Evolutionary conservation across 768 basidiomycete genomes (phyloP), one percentile per base, ranked within the genome.

Genomic region (Tricholoma matsutake): DNA sequence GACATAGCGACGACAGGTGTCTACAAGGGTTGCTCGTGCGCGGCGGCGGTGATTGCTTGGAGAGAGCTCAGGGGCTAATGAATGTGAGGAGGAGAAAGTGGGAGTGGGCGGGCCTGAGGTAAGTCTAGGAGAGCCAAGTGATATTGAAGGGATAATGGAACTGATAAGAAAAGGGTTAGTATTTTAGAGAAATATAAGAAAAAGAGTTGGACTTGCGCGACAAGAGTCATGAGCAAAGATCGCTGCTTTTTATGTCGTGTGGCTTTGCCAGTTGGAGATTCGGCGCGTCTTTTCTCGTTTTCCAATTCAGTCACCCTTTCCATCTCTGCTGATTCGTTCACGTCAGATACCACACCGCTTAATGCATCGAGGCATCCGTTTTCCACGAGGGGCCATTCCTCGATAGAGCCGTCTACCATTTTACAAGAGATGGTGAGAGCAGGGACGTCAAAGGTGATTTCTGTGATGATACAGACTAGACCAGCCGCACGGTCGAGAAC

Each of bases 151-250:
- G 47, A 72, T 66, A 11, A 72, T 67, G 22, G 70, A 67, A 25
- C 71, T 71, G 34, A 1, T 1, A 60, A 59, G 63, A 18, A 64
- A n/a, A n/a, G 54, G 3, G 34, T 63, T n/a, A 65, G 58, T 6
- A 20, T 69, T 63, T 32, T 71, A 37, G 47, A 54, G 58, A 37
- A 63, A 25, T n/a, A 28, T 49, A 51, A 20, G n/a, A 28, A 43
- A 47, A 25, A 49, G 18, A 59, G 6, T 54, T 61, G 43, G 22
- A 71, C 80, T 56, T 74, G 87, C 81, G 85, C 81, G 61, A 91
- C 83, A 41, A 92, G 75, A 6, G 86, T 82, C 81, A 86, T 88
- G 53, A 90, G 76, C 61, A 91, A 69, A 14, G 90, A 91, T 47
- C 85, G 80, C 65, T 88, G 85, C 65, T 85, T 88, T 74, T 87